These are phyloP conservation scores for Sonneratia alba DNA, from an alignment of 345 rosid genomes.

Conservation along the genomic window DNA sequence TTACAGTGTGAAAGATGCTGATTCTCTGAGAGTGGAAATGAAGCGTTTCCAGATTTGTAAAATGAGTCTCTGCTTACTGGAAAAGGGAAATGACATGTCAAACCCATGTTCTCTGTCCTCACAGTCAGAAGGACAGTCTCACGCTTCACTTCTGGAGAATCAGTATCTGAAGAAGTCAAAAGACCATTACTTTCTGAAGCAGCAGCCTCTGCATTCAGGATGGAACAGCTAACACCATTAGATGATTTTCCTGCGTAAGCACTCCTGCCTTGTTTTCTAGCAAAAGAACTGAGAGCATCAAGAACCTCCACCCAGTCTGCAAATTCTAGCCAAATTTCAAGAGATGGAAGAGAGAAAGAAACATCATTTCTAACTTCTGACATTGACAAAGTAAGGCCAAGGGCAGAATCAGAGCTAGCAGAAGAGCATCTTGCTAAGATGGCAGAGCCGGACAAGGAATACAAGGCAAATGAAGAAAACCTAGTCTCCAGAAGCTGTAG, in stretches of 20 bases:
- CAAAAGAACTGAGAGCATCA: conserved; percentile 27
- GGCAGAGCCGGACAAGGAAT: conserved; percentile 40
- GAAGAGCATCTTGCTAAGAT: conserved; percentile 47
- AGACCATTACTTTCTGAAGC: conserved; percentile 21
- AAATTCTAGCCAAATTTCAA: conserved; percentile 62
- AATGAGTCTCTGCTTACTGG: conserved; percentile 19
- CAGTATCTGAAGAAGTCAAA: conserved; percentile 17
- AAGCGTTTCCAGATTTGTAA: conserved; percentile 23
- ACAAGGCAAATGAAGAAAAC: conserved; percentile 39
- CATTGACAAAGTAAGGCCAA: conserved; percentile 34
- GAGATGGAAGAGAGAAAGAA: conserved; percentile 54
- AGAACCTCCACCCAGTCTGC: conserved; percentile 47
- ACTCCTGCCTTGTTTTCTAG: conserved; percentile 27
- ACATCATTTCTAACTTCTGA: conserved; percentile 29
- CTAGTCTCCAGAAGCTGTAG: conserved; percentile 31
- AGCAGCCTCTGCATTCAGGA: conserved; percentile 10
- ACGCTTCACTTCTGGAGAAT: conserved; percentile 18
- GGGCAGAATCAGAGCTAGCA: conserved; percentile 30
- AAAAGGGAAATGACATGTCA: conserved; percentile 48
- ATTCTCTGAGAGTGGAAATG: conserved; percentile 17
- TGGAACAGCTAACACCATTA: not conserved
- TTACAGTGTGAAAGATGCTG: conserved; percentile 30
- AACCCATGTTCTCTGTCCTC: conserved; percentile 48
- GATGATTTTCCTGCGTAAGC: conserved; percentile 15
- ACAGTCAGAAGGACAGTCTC: conserved; percentile 18